Evolutionary conservation across 139 green algal genomes (phyloP).

Genomic region (Chlamydomonas sp.): DNA sequence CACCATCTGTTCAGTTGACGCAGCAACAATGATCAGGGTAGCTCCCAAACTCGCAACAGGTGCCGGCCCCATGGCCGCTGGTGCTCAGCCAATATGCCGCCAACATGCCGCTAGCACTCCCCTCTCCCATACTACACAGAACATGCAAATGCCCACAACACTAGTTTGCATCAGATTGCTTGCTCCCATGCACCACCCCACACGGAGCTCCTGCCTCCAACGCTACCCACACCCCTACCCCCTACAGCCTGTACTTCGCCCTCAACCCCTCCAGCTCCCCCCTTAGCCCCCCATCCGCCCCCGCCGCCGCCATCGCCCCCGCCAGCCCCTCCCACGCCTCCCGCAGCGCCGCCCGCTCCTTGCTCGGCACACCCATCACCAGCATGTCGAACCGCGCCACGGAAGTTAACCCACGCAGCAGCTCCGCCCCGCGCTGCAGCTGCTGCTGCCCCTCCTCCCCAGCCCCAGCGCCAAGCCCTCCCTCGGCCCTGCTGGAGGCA

Average conservation of each 20-base stretch:
- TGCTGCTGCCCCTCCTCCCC: background rate
- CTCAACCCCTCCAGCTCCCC: background rate
- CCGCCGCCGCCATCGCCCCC: background rate
- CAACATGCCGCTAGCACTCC: no score
- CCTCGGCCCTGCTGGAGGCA: background rate
- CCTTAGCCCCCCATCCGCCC: background rate
- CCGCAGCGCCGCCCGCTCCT: slow-evolving; percentile 42
- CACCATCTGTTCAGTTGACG: no score
- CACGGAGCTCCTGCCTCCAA: no score
- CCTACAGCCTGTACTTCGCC: background rate
- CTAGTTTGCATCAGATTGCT: no score
- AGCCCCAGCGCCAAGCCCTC: background rate
- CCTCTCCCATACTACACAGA: no score
- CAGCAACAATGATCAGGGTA: no score
- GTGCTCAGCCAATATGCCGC: no score
- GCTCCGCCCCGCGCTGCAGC: background rate
- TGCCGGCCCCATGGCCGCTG: no score
- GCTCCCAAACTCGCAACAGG: no score
- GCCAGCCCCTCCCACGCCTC: slow-evolving; percentile 44
- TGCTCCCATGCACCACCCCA: no score
- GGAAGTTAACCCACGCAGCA: slow-evolving; percentile 45
- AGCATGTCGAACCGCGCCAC: slow-evolving; percentile 60
- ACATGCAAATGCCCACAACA: no score
- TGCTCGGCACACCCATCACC: slow-evolving; percentile 47
- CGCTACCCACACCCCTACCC: no score